Evolutionary conservation across 306 rosid genomes (phyloP), one percentile per base, ranked within the genome.

Genomic region (Senna tora): DNA sequence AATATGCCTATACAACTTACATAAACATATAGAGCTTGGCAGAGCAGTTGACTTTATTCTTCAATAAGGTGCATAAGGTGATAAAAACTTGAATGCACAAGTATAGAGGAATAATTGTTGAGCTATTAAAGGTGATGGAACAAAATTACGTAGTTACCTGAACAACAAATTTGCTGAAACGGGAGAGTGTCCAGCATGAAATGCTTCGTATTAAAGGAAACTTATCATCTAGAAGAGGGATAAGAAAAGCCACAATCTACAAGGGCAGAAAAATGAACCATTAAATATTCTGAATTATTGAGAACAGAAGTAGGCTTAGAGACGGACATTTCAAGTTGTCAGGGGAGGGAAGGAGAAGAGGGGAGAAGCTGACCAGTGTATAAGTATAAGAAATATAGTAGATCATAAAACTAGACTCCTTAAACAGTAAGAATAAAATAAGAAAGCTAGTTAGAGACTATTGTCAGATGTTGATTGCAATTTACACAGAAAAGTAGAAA

Each of bases 171-270:
- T 90, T 95, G 86, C 99, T 92, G 88, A 92, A 95, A 72, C 99
- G 99, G 62, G 99, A 92, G 43, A 92, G 74, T 30, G 99, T 95
- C 99, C 99, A 95, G 79, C 99, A 95, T 16, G 99, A 92, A 72
- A 95, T 95, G 79, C 99, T 95, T 78, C 97, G 84, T 76, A 95
- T 90, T 64, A 95, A 83, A 69, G 99, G 97, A 84, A 92, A 95
- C 79, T 89, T 90, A 74, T 95, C 99, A 61, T 95, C 97, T 20
- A 95, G 87, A 76, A 91, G 90, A 60, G 99, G 99, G 74, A 92
- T 88, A 36, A 95, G 96, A 88, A 88, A 90, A 19, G 87, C 80
- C 77, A 95, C 88, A 74, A 92, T 95, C 99, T 95, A 89, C 67
- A 74, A 75, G 43, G 60, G 43, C 45, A 80, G 52, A 65, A 67